These are phyloP conservation scores for Boletus coccyginus DNA, from an alignment of 768 basidiomycete species.

Conservation along the genomic window DNA sequence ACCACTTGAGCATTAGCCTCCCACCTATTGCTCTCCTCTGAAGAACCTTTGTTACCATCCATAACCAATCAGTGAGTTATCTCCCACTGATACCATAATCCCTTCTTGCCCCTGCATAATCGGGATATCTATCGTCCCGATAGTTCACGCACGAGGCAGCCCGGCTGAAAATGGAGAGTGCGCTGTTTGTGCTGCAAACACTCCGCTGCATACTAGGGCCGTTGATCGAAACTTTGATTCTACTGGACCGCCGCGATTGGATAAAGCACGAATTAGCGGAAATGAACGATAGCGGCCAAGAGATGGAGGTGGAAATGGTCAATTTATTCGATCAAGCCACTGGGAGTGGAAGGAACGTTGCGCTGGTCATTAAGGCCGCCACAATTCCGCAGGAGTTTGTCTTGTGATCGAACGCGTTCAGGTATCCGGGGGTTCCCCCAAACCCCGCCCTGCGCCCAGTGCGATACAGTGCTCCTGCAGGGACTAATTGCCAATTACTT, in stretches of 20 bases:
- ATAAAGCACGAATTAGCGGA: slow-evolving; percentile 40
- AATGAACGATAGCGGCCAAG: slow-evolving; percentile 13
- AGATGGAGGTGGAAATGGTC: slow-evolving; percentile 44
- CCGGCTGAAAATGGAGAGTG: slow-evolving; percentile 35
- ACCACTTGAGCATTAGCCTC: too few relatives aligned
- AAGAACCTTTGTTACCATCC: too few relatives aligned
- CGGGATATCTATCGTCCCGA: too few relatives aligned
- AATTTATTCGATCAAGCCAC: slow-evolving; percentile 72
- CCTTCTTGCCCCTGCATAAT: too few relatives aligned
- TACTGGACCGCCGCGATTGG: slow-evolving; percentile 63
- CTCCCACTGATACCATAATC: too few relatives aligned
- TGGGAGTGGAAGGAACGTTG: slow-evolving; percentile 73
- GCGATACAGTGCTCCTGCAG: slow-evolving; percentile 6
- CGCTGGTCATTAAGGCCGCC: slow-evolving; percentile 48
- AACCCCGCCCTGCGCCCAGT: slow-evolving; percentile 5
- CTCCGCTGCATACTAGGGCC: slow-evolving; percentile 70
- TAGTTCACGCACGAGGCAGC: slow-evolving; percentile 18
- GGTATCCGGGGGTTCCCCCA: slow-evolving; percentile 3
- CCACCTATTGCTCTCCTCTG: too few relatives aligned
- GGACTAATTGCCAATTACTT: slow-evolving; percentile 10
- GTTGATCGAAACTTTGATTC: slow-evolving; percentile 60
- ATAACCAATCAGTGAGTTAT: too few relatives aligned
- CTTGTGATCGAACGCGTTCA: not conserved
- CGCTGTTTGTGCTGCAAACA: slow-evolving; percentile 59
- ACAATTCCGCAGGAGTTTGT: slow-evolving; percentile 5